These are phyloP conservation scores for Lactarius vividus DNA, from an alignment of 768 basidiomycete species.

Conservation along the genomic window DNA sequence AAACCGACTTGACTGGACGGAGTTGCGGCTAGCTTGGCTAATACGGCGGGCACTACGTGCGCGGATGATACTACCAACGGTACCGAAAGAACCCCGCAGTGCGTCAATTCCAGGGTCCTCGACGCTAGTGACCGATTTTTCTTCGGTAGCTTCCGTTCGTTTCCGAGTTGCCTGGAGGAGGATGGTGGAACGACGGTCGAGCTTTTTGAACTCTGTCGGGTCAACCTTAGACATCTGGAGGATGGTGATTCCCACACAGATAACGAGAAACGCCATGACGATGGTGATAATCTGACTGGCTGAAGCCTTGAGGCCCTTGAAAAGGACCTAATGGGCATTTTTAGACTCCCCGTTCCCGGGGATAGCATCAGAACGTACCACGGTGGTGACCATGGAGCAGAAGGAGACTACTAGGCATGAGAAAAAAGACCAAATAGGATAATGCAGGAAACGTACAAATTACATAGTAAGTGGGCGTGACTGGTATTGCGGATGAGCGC, in stretches of 20 bases:
- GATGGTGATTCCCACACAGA: conserved; percentile 89
- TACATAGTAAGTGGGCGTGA: conserved; percentile 87
- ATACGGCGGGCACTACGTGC: conserved; percentile 32
- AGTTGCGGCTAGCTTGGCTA: conserved; percentile 43
- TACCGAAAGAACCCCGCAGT: conserved; percentile 86
- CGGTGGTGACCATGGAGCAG: conserved; percentile 79
- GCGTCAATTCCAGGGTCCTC: conserved; percentile 95
- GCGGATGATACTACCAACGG: conserved; percentile 84
- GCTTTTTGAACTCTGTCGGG: conserved; percentile 66
- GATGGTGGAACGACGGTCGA: conserved; percentile 88
- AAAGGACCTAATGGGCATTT: conserved; percentile 57
- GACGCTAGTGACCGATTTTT: conserved; percentile 52
- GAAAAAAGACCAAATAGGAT: conserved; percentile 12
- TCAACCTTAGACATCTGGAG: conserved; percentile 96
- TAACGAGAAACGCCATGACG: conserved; percentile 88
- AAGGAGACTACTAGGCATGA: conserved; percentile 58
- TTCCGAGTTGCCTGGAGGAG: conserved; percentile 81
- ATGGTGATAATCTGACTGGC: conserved; percentile 82
- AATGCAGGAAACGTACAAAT: conserved; percentile 50
- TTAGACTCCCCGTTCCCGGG: not conserved
- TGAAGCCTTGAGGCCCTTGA: conserved; percentile 82
- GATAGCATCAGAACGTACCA: conserved; percentile 46
- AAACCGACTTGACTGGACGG: conserved; percentile 21
- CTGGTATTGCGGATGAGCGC: conserved; percentile 39
- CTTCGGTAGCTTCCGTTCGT: conserved; percentile 69